Evolutionary conservation across 805 yeast genomes (phyloP).

Genomic region (Lipomyces starkeyi): DNA sequence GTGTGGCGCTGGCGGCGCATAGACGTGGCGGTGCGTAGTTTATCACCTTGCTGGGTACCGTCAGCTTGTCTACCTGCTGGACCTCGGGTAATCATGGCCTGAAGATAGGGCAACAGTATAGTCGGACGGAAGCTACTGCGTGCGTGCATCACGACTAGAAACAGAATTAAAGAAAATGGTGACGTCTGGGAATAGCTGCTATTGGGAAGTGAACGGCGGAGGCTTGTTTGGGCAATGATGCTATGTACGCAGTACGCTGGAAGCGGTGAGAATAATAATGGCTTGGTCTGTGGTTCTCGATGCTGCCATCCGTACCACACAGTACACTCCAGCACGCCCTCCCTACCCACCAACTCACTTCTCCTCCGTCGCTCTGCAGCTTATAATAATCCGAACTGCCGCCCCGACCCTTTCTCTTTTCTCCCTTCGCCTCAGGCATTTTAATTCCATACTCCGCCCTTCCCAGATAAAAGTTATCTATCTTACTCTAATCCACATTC

Average conservation of each 20-base stretch:
- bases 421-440: conserved; percentile 1
- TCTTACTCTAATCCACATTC: background rate
- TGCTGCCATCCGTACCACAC: background rate
- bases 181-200: background rate
- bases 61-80: background rate
- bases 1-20: conserved; percentile 12
- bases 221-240: background rate
- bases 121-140: background rate
- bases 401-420: conserved; percentile 10
- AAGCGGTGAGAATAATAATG: background rate
- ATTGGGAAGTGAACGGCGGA: background rate
- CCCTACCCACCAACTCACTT: background rate
- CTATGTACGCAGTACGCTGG: background rate
- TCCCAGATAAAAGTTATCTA: background rate
- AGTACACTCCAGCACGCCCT: background rate
- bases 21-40: conserved; percentile 4
- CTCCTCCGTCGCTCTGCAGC: background rate
- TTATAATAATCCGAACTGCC: conserved; percentile 14
- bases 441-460: background rate
- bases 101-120: background rate
- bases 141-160: background rate
- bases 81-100: background rate
- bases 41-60: background rate
- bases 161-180: background rate
- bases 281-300: background rate